Evolutionary conservation across 2,329 filamentous ascomycete species (phyloP).

Genomic region (Graphiopsis chlorocephala): DNA sequence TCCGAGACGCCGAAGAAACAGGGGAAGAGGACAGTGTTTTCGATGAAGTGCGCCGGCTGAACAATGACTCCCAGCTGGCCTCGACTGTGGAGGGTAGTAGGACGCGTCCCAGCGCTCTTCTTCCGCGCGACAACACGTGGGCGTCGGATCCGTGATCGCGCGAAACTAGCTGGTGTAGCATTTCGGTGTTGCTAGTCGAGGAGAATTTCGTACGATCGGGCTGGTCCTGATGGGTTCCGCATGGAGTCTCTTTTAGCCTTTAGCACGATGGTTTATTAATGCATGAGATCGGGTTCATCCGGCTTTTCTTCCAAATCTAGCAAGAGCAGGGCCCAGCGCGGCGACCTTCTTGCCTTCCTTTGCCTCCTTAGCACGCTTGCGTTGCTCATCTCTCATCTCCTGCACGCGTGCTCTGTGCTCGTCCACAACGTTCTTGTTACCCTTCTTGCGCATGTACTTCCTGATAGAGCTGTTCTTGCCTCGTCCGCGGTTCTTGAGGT

Average conservation of each 20-base stretch:
- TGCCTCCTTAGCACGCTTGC: conserved; percentile 66
- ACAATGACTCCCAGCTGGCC: conserved; percentile 32
- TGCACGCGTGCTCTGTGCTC: conserved; percentile 87
- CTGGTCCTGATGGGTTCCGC: not conserved
- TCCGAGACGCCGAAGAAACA: conserved; percentile 25
- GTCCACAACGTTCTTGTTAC: conserved; percentile 90
- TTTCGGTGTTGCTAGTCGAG: not conserved
- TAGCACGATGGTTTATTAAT: not conserved
- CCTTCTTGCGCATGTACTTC: conserved; percentile 88
- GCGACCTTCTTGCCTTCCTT: conserved; percentile 66
- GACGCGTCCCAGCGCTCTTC: conserved; percentile 4
- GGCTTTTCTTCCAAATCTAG: conserved; percentile 61
- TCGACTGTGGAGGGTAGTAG: conserved; percentile 29
- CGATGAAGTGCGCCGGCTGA: conserved; percentile 28
- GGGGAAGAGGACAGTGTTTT: conserved; percentile 29
- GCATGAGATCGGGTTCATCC: not conserved
- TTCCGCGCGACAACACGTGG: conserved; percentile 14
- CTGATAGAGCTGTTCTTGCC: conserved; percentile 87
- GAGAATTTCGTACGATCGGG: not conserved
- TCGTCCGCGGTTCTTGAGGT: conserved; percentile 71
- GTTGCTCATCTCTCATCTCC: conserved; percentile 69
- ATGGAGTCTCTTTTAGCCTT: not conserved
- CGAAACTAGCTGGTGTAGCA: not conserved
- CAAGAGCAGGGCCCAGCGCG: conserved; percentile 80
- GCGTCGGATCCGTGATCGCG: not conserved